These are phyloP conservation scores for Veloboletus limbatus DNA, from an alignment of 1,284 basidiomycete species.

Conservation along the genomic window DNA sequence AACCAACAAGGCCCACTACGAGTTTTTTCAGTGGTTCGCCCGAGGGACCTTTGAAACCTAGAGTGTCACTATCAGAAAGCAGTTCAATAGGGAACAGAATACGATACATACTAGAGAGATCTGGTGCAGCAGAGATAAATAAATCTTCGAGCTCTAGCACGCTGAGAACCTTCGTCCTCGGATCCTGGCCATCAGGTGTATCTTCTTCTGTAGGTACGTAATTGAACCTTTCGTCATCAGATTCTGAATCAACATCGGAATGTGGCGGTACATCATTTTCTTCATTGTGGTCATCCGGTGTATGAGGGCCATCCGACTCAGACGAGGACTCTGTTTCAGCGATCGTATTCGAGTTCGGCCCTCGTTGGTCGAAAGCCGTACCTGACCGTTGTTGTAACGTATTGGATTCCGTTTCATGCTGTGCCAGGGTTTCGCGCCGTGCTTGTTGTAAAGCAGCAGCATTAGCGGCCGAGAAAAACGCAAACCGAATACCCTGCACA, in stretches of 20 bases:
- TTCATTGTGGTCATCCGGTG: conserved; percentile 23
- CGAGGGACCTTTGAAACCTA: conserved; percentile 66
- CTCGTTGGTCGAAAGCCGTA: not conserved
- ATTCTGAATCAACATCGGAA: conserved; percentile 30
- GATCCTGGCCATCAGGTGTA: conserved; percentile 52
- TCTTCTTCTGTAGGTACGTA: conserved; percentile 55
- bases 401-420: conserved; percentile 14
- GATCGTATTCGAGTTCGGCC: not conserved
- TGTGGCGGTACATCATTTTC: conserved; percentile 30
- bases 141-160: conserved; percentile 90
- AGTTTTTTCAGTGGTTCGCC: conserved; percentile 68
- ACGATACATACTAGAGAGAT: conserved; percentile 56
- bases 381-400: conserved; percentile 6
- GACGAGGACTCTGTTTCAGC: conserved; percentile 25
- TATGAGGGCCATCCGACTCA: conserved; percentile 26
- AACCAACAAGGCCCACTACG: conserved; percentile 94
- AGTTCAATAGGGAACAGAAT: not conserved
- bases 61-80: not conserved
- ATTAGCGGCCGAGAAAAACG: conserved; percentile 95
- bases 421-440: conserved; percentile 48
- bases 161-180: conserved; percentile 77
- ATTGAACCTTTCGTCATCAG: conserved; percentile 37
- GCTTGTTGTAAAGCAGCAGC: conserved; percentile 83
- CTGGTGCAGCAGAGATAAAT: conserved; percentile 77
- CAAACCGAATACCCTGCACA: conserved; percentile 74